A percentile compares a stretch with the other conserved stretches of the same genome.
Evolutionary conservation across 2,329 filamentous ascomycete genomes (phyloP).

Genomic region (Cryphonectria naterciae): DNA sequence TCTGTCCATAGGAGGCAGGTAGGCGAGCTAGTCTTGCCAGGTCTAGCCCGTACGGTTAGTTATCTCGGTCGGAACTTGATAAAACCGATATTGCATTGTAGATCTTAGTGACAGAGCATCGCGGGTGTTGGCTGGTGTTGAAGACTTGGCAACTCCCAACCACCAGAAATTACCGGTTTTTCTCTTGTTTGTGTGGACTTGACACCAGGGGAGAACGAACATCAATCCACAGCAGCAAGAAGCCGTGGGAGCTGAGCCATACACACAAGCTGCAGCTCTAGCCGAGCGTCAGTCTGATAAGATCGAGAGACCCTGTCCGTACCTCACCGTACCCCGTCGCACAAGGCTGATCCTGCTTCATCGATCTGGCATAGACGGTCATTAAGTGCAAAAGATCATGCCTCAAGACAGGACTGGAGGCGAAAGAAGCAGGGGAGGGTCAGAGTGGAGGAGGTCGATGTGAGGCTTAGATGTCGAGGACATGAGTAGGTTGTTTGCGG

Average conservation of each 20-base stretch:
- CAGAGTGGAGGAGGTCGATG: neutral
- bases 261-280: too few species aligned
- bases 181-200: neutral
- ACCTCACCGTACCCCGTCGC: neutral
- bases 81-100: constrained; percentile 5
- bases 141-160: neutral
- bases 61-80: neutral
- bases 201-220: neutral
- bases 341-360: too few species aligned
- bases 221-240: too few species aligned
- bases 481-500: neutral
- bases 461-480: constrained; percentile 3
- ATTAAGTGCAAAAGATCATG: neutral
- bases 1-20: neutral
- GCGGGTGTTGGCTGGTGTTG: neutral
- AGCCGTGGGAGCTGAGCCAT: too few species aligned
- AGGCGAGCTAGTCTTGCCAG: neutral
- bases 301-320: neutral
- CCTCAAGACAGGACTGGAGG: neutral
- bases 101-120: neutral
- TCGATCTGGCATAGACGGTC: neutral
- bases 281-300: too few species aligned
- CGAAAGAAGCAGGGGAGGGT: neutral
- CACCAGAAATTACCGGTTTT: neutral
- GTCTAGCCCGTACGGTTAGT: neutral